phyloP scores from a whole-genome alignment of 179 eudicot genomes.

The Drosera spatulata region DNA sequence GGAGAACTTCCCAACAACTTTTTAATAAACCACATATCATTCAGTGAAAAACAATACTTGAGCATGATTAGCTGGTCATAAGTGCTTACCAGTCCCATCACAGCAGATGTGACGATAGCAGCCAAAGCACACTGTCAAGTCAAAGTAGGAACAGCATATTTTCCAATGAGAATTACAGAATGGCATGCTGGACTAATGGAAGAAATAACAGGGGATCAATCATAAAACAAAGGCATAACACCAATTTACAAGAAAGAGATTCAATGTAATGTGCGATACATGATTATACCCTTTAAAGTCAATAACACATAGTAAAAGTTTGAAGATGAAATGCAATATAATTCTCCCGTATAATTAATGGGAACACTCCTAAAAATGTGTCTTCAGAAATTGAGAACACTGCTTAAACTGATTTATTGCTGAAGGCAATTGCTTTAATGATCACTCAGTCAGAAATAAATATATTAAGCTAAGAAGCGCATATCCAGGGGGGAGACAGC shows the following conservation, averaged over 20 bases:
- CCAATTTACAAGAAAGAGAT: background rate
- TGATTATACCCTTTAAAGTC: background rate
- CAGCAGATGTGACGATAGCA: constrained; percentile 93
- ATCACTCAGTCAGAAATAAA: too few relatives aligned
- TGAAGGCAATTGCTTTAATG: too few relatives aligned
- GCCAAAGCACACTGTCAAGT: constrained; percentile 79
- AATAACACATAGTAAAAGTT: too few relatives aligned
- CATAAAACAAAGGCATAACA: background rate
- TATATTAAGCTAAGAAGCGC: too few relatives aligned
- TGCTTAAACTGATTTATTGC: too few relatives aligned
- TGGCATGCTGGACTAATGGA: constrained; percentile 4
- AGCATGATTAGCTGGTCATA: too few relatives aligned
- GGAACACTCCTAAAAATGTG: too few relatives aligned
- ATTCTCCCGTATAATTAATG: background rate
- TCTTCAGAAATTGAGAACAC: too few relatives aligned
- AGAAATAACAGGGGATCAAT: background rate
- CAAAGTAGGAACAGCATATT: constrained; percentile 6
- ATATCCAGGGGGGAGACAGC: too few relatives aligned
- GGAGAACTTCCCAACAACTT: background rate
- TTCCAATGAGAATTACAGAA: constrained; percentile 12
- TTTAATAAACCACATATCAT: background rate
- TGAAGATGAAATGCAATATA: too few relatives aligned
- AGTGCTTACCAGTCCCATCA: constrained; percentile 82
- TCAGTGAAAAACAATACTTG: background rate
- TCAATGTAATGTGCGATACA: background rate